Evolutionary conservation across 139 green algal genomes (phyloP).

Genomic region (Zygnema cylindricum): DNA sequence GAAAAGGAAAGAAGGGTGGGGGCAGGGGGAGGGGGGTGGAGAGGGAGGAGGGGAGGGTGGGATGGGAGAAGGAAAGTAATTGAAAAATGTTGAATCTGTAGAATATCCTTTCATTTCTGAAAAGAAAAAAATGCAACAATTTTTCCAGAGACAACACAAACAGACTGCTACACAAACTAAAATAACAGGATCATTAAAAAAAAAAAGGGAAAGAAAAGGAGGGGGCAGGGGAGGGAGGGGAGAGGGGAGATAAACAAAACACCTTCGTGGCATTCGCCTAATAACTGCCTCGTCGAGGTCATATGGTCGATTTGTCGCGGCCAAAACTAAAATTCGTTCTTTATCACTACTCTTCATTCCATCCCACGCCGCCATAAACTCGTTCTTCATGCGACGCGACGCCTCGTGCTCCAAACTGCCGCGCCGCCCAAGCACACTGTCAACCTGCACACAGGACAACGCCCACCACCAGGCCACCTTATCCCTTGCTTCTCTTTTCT

Average conservation of each 20-base stretch:
- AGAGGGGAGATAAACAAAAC: background rate
- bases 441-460: conserved; percentile 67
- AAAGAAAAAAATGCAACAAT: background rate
- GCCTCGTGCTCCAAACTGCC: conserved; percentile 72
- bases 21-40: background rate
- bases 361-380: conserved; percentile 78
- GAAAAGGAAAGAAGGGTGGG: background rate
- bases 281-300: conserved; percentile 80
- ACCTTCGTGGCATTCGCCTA: conserved; percentile 66
- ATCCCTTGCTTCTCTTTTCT: too few relatives aligned
- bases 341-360: conserved; percentile 69
- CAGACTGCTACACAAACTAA: background rate
- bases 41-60: background rate
- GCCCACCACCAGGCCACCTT: too few relatives aligned
- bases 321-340: conserved; percentile 74
- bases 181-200: background rate
- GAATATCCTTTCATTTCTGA: background rate
- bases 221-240: background rate
- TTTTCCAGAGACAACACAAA: background rate
- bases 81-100: too few relatives aligned
- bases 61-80: too few relatives aligned
- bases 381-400: conserved; percentile 76
- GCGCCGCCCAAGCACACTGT: conserved; percentile 63
- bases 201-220: background rate
- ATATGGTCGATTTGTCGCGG: conserved; percentile 77